These are phyloP conservation scores for Ceriops zippeliana DNA, from an alignment of 345 rosid species.

Conservation along the genomic window DNA sequence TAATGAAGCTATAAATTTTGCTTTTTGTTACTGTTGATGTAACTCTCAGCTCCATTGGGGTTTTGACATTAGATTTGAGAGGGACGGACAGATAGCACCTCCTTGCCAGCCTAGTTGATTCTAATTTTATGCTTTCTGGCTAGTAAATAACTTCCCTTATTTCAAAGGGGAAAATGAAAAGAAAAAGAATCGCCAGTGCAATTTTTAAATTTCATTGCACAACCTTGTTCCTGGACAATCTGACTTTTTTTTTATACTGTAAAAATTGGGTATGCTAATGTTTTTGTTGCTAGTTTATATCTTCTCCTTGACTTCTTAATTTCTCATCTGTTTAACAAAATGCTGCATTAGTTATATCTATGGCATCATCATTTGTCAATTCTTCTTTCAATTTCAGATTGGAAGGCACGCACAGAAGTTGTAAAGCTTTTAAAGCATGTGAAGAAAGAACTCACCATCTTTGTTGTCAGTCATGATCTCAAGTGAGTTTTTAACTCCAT, in stretches of 20 bases:
- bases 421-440: conserved; percentile 81
- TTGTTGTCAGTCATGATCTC: conserved; percentile 92
- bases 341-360: conserved; percentile 1
- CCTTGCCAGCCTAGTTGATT: neutral
- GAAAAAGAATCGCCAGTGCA: neutral
- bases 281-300: neutral
- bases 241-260: neutral
- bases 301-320: conserved; percentile 2
- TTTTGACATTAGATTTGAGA: neutral
- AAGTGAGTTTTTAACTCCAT: conserved; percentile 44
- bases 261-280: neutral
- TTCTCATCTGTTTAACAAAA: conserved; percentile 1
- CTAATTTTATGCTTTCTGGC: neutral
- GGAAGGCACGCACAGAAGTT: conserved; percentile 93
- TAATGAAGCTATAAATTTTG: neutral
- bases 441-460: conserved; percentile 74
- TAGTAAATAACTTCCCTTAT: neutral
- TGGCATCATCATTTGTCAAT: neutral
- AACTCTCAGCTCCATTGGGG: neutral
- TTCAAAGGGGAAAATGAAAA: neutral
- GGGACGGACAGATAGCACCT: neutral
- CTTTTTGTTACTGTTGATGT: neutral
- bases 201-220: neutral
- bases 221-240: neutral
- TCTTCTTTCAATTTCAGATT: conserved; percentile 45